Base-by-base conservation (phyloP, 2,329 filamentous ascomycete species). In the Parastagonospora avenae region DNA sequence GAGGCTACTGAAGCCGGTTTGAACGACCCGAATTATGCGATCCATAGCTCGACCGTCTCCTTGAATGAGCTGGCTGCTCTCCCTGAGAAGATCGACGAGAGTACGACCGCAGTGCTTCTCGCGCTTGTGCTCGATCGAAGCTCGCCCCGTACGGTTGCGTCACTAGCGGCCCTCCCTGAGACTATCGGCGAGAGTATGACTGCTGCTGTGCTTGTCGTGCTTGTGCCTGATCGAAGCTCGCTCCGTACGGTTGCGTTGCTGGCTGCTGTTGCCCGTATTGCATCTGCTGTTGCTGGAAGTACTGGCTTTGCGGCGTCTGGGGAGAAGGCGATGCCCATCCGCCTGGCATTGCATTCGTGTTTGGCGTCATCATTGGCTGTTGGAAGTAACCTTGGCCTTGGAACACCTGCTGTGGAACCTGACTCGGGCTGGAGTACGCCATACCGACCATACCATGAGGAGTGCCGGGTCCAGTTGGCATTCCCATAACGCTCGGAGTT, bases 221-320 rank as follows among this genome's bases (percentile, higher is more conserved):
- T 49, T 68, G 65, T 16, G 63, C 65, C 33, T 67, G 64, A 43
- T 70, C 67, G 24, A 64, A 70, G 29, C 57, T 61, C 4, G 66
- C 67, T 15, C 66, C 64, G 39, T 74, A 71, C 8, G 68, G 56
- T 47, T 68, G 68, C 16, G 66, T 65, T 9, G 53, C 43, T 7
- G 63, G 56, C 43, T 64, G 64, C 30, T 61, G 61, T 30, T 58
- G 54, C 24, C 42, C 48, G 36, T 46, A 53, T 43, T 43, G 16
- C 42, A 48, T 52, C 24, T 43, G 50, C 30, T 46, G 37, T 42
- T 55, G 42, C 40, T 61, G 59, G 31, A 68, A 71, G 40, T 65
- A 68, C 32, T 61, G 64, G 9, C 58, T 60, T 27, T 65, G 66
- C 50, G 65, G 58, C 14, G 58, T 56, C 32, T 66, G 63, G 14